phyloP scores from a whole-genome alignment of 176 grass and related monocot genomes.

The Phragmites australis region DNA sequence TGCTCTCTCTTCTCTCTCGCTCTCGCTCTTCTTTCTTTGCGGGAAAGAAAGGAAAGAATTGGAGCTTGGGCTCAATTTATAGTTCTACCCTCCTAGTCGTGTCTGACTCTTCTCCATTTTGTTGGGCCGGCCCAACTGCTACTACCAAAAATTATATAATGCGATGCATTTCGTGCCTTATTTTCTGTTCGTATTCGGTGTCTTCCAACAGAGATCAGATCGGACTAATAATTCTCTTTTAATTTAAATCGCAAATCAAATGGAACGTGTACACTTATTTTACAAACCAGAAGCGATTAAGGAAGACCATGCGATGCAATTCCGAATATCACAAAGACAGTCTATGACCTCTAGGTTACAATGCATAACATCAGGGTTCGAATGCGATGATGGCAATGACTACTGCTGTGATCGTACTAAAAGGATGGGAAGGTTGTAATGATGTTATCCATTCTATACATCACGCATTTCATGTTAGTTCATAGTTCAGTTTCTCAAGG shows the following conservation, averaged over 20 bases:
- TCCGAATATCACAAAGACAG: not conserved
- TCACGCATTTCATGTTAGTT: not conserved
- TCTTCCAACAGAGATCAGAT: not conserved
- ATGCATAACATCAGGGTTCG: not conserved
- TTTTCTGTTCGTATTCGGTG: not conserved
- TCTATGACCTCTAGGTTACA: not conserved
- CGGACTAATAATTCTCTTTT: not conserved
- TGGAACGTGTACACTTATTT: not conserved
- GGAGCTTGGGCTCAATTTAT: not conserved
- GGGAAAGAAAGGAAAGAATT: constrained; percentile 24
- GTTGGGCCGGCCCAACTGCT: not conserved
- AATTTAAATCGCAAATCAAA: not conserved
- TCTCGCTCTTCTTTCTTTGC: constrained; percentile 34
- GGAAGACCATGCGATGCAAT: no score
- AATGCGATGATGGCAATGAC: not conserved
- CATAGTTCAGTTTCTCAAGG: not conserved
- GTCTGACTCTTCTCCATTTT: not conserved
- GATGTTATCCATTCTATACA: not conserved
- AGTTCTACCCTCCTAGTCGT: not conserved
- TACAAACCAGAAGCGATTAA: not conserved
- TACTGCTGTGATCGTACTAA: not conserved
- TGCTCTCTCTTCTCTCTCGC: not conserved
- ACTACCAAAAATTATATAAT: not conserved
- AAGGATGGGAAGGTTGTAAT: not conserved
- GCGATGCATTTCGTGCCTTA: not conserved